Conservation (phyloP, 805 yeast genomes). For the Wickerhamiella hasegawae region DNA sequence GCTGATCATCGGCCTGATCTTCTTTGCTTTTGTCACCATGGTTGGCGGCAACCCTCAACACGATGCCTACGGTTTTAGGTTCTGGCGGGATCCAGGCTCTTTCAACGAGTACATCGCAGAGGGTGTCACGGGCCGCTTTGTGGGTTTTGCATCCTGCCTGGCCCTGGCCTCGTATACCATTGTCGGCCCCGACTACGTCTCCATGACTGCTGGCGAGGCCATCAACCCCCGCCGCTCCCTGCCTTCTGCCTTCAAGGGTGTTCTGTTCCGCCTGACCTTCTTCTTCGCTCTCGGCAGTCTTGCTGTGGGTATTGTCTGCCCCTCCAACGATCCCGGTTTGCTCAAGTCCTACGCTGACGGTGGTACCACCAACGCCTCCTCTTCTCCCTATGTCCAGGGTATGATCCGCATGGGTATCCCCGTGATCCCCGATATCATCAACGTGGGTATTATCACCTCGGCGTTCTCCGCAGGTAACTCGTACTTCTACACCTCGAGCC, state of each 20-base stretch:
- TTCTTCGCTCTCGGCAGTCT: conserved; percentile 62
- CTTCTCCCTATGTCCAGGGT: conserved; percentile 61
- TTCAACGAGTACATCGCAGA: conserved; percentile 55
- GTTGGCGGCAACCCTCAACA: conserved; percentile 71
- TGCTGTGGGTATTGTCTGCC: conserved; percentile 62
- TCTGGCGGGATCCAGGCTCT: conserved; percentile 39
- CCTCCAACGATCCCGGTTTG: conserved; percentile 49
- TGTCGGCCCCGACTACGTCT: conserved; percentile 75
- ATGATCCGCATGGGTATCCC: conserved; percentile 47
- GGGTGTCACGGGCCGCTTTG: conserved; percentile 48
- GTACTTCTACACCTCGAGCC: conserved; percentile 55
- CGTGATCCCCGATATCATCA: conserved; percentile 35
- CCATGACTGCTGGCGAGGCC: conserved; percentile 77
- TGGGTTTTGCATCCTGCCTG: conserved; percentile 56
- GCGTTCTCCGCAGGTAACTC: conserved; percentile 79
- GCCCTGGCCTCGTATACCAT: conserved; percentile 62
- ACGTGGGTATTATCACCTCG: conserved; percentile 57
- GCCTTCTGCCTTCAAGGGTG: conserved; percentile 67
- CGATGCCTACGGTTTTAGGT: conserved; percentile 44
- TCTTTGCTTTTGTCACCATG: conserved; percentile 69
- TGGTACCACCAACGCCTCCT: conserved; percentile 27
- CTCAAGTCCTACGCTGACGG: conserved; percentile 40
- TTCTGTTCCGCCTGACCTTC: conserved; percentile 48
- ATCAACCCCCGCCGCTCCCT: conserved; percentile 51
- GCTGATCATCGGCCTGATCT: conserved; percentile 56